Evolutionary conservation across 2,329 filamentous ascomycete genomes (phyloP).

Genomic region (Tolypocladium tundrense): DNA sequence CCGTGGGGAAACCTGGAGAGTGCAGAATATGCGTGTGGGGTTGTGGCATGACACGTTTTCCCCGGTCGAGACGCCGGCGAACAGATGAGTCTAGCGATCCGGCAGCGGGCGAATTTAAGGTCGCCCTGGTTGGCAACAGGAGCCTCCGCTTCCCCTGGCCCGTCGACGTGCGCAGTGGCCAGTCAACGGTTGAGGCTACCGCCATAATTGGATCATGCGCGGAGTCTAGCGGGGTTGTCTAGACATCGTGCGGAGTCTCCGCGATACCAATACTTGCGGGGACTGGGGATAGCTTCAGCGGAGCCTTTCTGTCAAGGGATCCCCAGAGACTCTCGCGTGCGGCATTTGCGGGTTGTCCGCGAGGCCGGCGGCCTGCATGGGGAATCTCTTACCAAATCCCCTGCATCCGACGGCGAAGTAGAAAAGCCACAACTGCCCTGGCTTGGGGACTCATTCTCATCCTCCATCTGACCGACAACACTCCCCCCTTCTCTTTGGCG

Average conservation of each 20-base stretch:
- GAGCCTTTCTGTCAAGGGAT: background rate
- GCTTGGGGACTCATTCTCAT: background rate
- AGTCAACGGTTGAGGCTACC: background rate
- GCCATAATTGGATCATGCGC: background rate
- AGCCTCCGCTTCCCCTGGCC: background rate
- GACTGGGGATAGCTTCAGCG: background rate
- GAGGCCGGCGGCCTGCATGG: background rate
- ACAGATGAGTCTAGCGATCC: background rate
- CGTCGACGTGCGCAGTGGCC: background rate
- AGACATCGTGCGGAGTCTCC: background rate
- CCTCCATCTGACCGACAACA: background rate
- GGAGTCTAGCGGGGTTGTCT: background rate
- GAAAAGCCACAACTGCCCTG: background rate
- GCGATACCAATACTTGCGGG: background rate
- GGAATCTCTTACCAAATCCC: background rate
- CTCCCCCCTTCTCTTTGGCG: background rate
- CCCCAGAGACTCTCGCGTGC: background rate
- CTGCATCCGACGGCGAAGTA: background rate
- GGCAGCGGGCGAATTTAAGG: background rate
- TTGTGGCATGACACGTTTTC: background rate
- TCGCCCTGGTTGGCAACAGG: background rate
- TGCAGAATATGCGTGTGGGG: background rate
- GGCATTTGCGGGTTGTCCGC: background rate
- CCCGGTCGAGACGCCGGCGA: background rate
- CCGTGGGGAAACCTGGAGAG: conserved; percentile 1